phyloP scores from a whole-genome alignment of 495 filamentous ascomycete species.

The Hyaloscypha bicolor region DNA sequence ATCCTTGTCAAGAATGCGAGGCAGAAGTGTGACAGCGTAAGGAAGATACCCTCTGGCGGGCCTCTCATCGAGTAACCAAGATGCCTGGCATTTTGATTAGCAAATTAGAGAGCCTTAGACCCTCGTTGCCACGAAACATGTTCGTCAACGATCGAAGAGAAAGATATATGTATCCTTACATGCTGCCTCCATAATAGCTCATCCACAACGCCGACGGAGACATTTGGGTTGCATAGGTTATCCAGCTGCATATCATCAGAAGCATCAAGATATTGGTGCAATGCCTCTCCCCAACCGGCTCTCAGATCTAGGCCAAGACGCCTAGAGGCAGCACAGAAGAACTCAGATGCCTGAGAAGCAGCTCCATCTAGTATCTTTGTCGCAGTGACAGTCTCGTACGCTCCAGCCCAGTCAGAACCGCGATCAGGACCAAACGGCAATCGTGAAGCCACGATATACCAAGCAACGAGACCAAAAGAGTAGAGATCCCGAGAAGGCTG shows the following conservation, averaged over 20 bases:
- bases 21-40: neutral
- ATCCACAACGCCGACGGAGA: too few relatives aligned
- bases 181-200: too few relatives aligned
- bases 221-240: too few relatives aligned
- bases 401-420: neutral
- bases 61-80: neutral
- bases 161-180: too few relatives aligned
- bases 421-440: slow-evolving; percentile 1
- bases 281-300: neutral
- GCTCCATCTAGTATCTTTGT: neutral
- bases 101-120: neutral
- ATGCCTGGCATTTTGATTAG: neutral
- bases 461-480: neutral
- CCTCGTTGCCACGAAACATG: too few relatives aligned
- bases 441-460: neutral
- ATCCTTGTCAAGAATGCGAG: neutral
- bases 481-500: neutral
- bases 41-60: neutral
- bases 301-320: neutral
- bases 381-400: neutral
- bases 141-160: too few relatives aligned
- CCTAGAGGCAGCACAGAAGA: neutral
- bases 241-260: too few relatives aligned
- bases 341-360: neutral
- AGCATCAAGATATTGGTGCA: neutral